Evolutionary conservation across 225 moss, liverwort and hornwort genomes (phyloP), one percentile per base, ranked within the genome.

Genomic region (Rhytidiadelphus loreus): DNA sequence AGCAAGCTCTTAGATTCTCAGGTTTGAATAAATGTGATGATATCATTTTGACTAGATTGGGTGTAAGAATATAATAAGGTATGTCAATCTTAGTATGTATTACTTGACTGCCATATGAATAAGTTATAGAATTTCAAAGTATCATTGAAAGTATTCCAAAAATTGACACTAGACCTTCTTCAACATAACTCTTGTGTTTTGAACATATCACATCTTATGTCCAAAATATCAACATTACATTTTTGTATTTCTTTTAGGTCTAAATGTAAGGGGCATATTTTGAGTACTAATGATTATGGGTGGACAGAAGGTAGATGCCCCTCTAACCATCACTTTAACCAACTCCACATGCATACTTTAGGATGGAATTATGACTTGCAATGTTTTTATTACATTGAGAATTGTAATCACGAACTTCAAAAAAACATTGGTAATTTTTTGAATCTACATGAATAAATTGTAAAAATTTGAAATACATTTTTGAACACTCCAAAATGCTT

Each of bases 271-370:
- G 23, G 39, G 13, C 4, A 2, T 4, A 69, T 69, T 69, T 69
- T 69, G 0, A 3, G 4, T 1, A 39, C 0, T 39, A 2, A 39
- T 24, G 39, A 68, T n/a, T 68, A 23, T 12, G 1, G 13, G 11
- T 20, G 21, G 6, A 37, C 2, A 66, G 0, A 37, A 37, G 21
- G 66, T 37, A 37, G 66, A 66, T 21, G 66, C 11, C 37, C 6
- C 21, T 37, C 2, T 37, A 21, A 66, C 66, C 11, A 37, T 37
- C 12, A 37, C 65, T 65, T 65, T 65, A 37, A 37, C 20, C 37
- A 65, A 37, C 4, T 66, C 20, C 3, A 20, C 3, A 20, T 6
- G 10, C n/a, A n/a, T 37, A 66, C 21, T 66, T 37, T 66, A 0
- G 6, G 1, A 66, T 66, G 37, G 35, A 66, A 66, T 21, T 2